phyloP scores from a whole-genome alignment of 2,329 filamentous ascomycete genomes.

The Fusarium mundagurra region DNA sequence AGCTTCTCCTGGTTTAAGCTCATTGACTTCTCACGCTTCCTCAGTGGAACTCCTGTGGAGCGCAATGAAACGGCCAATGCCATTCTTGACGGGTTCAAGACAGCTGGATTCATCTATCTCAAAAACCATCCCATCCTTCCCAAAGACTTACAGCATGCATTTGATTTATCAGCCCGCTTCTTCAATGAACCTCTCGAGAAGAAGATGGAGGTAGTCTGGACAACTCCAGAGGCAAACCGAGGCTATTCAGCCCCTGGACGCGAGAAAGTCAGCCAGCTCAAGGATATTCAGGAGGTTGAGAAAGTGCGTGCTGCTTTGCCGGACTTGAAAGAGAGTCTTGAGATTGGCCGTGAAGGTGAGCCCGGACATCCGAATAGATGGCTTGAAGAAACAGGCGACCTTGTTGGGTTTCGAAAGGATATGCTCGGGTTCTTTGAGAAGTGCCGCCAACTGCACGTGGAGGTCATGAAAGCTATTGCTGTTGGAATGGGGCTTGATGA shows the following conservation, averaged over 20 bases:
- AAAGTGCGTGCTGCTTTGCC: constrained; percentile 66
- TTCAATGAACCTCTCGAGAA: constrained; percentile 70
- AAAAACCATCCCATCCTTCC: constrained; percentile 78
- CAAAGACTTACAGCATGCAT: constrained; percentile 68
- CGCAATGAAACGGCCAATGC: constrained; percentile 74
- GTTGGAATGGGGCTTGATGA: constrained; percentile 79
- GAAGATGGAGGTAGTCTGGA: constrained; percentile 77
- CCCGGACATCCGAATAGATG: constrained; percentile 78
- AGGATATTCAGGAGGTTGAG: constrained; percentile 65
- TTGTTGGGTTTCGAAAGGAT: constrained; percentile 68
- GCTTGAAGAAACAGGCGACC: constrained; percentile 60
- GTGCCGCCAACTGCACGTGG: constrained; percentile 77
- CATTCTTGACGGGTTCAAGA: constrained; percentile 83
- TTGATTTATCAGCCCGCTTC: constrained; percentile 74
- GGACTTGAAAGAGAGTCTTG: constrained; percentile 72
- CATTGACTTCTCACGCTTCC: constrained; percentile 75
- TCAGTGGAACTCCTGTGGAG: constrained; percentile 67
- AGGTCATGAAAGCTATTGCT: constrained; percentile 86
- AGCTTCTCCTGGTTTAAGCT: constrained; percentile 26
- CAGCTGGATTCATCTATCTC: constrained; percentile 89
- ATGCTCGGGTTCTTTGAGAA: constrained; percentile 81
- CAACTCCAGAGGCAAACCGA: constrained; percentile 75
- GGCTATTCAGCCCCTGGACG: constrained; percentile 76
- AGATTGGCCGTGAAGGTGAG: constrained; percentile 70
- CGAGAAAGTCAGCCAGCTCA: constrained; percentile 74